A percentile compares a stretch with the other conserved stretches of the same genome.
phyloP scores from a whole-genome alignment of 495 filamentous ascomycete species.

The Penicillium mononematosum region DNA sequence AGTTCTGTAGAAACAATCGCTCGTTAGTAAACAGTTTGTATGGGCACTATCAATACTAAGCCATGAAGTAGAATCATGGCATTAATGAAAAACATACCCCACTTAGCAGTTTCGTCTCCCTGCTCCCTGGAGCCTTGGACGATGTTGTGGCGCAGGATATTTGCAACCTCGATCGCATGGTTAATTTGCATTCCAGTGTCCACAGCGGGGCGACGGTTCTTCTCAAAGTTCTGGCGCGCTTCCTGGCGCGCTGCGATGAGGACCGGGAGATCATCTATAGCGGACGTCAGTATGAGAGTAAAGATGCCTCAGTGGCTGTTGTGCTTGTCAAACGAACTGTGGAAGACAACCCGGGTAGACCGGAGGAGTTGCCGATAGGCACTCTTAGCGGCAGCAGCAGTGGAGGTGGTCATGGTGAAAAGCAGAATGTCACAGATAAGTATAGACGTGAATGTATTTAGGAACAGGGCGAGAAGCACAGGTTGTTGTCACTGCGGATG shows the following conservation, averaged over 20 bases:
- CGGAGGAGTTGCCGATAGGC: conserved; percentile 86
- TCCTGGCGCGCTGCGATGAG: conserved; percentile 66
- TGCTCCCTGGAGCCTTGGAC: conserved; percentile 71
- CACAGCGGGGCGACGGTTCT: conserved; percentile 56
- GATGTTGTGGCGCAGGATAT: conserved; percentile 76
- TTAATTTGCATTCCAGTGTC: conserved; percentile 57
- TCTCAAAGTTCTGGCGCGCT: conserved; percentile 69
- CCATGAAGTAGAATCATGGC: not conserved
- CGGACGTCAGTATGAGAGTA: conserved; percentile 1
- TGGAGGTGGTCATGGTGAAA: conserved; percentile 24
- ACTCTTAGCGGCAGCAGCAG: conserved; percentile 59
- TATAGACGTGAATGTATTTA: conserved; percentile 2
- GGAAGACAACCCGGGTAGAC: conserved; percentile 77
- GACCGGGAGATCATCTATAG: conserved; percentile 62
- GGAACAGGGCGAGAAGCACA: not conserved
- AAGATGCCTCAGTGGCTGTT: not conserved
- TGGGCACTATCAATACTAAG: too few relatives aligned
- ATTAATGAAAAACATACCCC: conserved; percentile 53
- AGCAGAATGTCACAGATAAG: not conserved
- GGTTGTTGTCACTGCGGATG: not conserved
- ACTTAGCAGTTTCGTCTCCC: conserved; percentile 55
- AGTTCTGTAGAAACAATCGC: conserved; percentile 55
- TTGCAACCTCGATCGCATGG: conserved; percentile 80
- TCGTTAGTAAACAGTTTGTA: conserved; percentile 10
- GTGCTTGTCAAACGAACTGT: conserved; percentile 53